Base-by-base conservation (phyloP, 169 alveolate genomes). In the Eimeria maxima region DNA sequence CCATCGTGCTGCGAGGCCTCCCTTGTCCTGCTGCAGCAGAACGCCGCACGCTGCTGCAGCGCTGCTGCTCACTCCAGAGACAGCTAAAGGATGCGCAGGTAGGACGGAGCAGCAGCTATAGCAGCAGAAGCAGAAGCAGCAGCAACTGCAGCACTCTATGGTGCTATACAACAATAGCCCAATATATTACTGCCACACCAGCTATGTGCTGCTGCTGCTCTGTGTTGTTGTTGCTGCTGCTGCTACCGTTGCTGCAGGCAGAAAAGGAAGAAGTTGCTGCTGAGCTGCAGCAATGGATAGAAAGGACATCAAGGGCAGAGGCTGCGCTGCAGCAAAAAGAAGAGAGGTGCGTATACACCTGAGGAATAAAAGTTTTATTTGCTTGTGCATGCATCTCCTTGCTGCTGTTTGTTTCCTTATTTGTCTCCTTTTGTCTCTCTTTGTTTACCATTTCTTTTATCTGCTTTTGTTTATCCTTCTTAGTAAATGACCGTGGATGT, bases 221-320 rank as follows among this genome's bases (percentile, higher is more conserved):
- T 13, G 6, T 76, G 55, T 50, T 71, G 87, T 63, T 42, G 65
- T 38, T 76, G 87, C 90, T 50, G 33, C 73, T 81, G 90, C 71
- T 47, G 90, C 45, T 81, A 73, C 67, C 53, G 90, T 73, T 81
- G 90, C 90, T 81, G 90, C 90, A 81, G 90, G 90, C 90, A 24
- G 90, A 81, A 11, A 81, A 53, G 71, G 90, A 81, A 47, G 90
- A 81, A 81, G 71, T 81, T 47, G 67, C 90, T 81, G 90, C 90
- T 24, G 90, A 81, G 73, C 69, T 81, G 90, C 67, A 81, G 90
- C 90, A 81, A 38, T 81, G 90, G 90, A 45, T 81, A 27, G 42
- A 47, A 13, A 33, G 90, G n/a, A 27, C 69, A 16, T 10, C 69
- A 22, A 53, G 53, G 29, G 67, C 42, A 0, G 90, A 81, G 71